Conservation (phyloP, 306 rosid species). For the Hylodesmum podocarpum region DNA sequence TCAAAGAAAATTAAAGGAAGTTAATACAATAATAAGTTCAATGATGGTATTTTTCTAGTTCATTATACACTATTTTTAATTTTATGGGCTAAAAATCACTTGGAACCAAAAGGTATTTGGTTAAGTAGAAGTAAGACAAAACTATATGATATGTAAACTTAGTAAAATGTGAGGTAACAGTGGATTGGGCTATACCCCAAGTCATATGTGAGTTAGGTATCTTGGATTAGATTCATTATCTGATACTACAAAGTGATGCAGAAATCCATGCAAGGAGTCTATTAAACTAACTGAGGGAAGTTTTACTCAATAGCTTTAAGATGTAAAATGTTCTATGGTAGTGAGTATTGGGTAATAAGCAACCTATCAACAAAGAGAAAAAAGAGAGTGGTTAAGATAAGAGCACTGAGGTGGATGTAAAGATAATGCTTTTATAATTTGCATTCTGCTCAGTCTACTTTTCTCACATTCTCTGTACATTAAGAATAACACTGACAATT, state of each 20-base stretch:
- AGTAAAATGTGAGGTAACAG: too few relatives aligned
- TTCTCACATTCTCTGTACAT: too few relatives aligned
- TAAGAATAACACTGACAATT: too few relatives aligned
- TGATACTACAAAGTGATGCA: neutral
- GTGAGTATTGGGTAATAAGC: neutral
- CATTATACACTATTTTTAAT: too few relatives aligned
- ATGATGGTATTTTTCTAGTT: neutral
- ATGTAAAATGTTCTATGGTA: neutral
- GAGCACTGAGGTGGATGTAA: neutral
- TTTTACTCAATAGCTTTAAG: neutral
- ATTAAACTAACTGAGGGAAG: neutral
- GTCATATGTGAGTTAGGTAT: neutral
- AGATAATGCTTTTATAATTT: neutral
- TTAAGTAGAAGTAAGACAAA: too few relatives aligned
- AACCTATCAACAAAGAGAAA: neutral
- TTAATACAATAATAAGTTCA: neutral
- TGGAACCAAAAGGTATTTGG: too few relatives aligned
- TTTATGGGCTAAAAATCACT: too few relatives aligned
- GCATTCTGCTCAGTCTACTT: conserved; percentile 15
- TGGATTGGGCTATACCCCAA: neutral
- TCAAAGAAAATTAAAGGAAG: too few relatives aligned
- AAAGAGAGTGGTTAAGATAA: neutral
- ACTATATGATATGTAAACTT: too few relatives aligned
- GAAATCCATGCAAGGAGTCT: neutral
- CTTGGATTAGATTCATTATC: neutral